Base-by-base conservation (phyloP, 495 filamentous ascomycete genomes). In the Elaphomyces granulatus region DNA sequence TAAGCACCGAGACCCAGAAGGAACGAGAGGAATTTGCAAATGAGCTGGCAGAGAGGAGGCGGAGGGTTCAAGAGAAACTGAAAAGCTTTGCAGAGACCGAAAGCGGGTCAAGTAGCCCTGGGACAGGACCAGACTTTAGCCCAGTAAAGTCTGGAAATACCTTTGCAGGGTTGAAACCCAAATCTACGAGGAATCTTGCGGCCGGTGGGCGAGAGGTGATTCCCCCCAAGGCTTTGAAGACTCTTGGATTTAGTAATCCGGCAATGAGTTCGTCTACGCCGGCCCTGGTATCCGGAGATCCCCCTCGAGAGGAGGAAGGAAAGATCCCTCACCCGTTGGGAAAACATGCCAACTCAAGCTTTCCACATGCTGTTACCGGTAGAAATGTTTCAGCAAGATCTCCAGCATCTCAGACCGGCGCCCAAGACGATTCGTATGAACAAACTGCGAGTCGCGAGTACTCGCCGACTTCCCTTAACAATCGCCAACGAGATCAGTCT, bases 31-130 rank as follows among this genome's bases (percentile, higher is more conserved):
- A 83, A 38, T 87, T 94, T 47, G 77, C 77, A 15, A 77, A 69
- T 41, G 83, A 90, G 49, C 74, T 94, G 15, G 84, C 83, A 0
- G 71, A 80, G 51, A 72, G 85, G 31, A 74, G 81, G 37, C 71
- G 77, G 20, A 80, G 74, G 14, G 80, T 94, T 21, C 78, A 87
- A 45, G 85, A 93, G 58, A 85, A 79, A 49, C 60, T 95, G 19
- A 76, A 75, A 12, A 82, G 67, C 14, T 80, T 79, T 47, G 76
- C 74, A 12, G 81, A 83, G 44, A 70, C 65, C 7, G 80, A 81
- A 47, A 68, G 71, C 58, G 58, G 68, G 52, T 62, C 83, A 46
- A 48, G 68, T 49, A 62, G 69, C 52, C 61, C 68, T 39, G 46
- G 55, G 20, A 53, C 61, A 32, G 21, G 69, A 63, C 68, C 59